Evolutionary conservation across 345 rosid species (phyloP), one percentile per base, ranked within the genome.

Genomic region (Combretum micranthum): DNA sequence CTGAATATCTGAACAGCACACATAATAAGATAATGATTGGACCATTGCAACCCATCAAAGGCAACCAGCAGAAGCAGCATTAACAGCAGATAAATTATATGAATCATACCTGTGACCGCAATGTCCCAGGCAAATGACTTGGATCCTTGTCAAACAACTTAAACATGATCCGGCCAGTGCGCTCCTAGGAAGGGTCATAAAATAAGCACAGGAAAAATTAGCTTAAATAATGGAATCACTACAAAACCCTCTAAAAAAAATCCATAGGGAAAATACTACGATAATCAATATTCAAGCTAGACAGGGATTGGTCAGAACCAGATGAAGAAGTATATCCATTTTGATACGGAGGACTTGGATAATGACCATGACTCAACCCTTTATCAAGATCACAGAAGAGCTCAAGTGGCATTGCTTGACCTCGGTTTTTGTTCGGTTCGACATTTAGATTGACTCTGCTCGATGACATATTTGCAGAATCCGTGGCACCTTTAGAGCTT

Each of bases 231-330:
- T 57, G 26, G 39, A 11, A 32, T 20, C 44, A 26, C 32, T 26
- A 48, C n/a, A 18, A 19, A 6, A 4, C n/a, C 12, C 6, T 1
- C 15, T n/a, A 26, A 47, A 51, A 51, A 12, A 48, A 44, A 58
- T 53, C 20, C 13, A 50, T 13, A 26, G 19, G 16, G 15, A 17
- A 17, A 32, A 47, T 9, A 20, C 63, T 72, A 90, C 97, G 88
- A 73, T 83, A 61, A 77, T 83, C 97, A 61, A 93, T 81, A 68
- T 77, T 83, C 73, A 75, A 73, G 72, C 87, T 85, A 50, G 90
- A 78, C 53, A 90, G 88, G 50, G 95, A 90, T 70, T 75, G 88
- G 64, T 90, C 97, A 20, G 97, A 90, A 50, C 97, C 97, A 57
- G 97, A 87, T 52, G 95, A 87, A 19, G 90, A 86, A 2, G 77